Conservation (phyloP, 2,329 filamentous ascomycete species). For the Clonostachys solani region DNA sequence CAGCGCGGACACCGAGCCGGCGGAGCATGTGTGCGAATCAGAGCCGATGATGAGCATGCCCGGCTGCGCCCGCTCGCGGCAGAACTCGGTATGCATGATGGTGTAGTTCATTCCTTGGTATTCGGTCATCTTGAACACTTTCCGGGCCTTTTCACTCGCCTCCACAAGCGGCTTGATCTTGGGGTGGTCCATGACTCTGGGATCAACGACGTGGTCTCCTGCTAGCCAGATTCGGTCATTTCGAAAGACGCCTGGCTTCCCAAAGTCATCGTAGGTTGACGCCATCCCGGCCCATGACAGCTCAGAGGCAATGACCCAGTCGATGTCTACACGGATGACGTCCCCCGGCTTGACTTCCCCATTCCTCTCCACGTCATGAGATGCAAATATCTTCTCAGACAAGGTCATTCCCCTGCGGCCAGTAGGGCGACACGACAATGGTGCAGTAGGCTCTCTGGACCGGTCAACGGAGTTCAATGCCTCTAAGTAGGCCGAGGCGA, state of each 20-base stretch:
- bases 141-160: conserved; percentile 24
- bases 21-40: conserved; percentile 41
- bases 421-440: too few relatives aligned
- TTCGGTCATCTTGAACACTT: conserved; percentile 37
- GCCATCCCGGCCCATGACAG: conserved; percentile 36
- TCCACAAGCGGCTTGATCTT: conserved; percentile 27
- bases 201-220: conserved; percentile 42
- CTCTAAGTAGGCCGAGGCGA: too few relatives aligned
- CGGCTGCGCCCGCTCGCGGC: conserved; percentile 34
- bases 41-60: conserved; percentile 36
- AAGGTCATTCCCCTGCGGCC: too few relatives aligned
- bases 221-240: conserved; percentile 47
- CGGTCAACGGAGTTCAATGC: too few relatives aligned
- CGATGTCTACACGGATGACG: conserved; percentile 32
- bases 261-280: conserved; percentile 29
- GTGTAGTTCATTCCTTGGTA: conserved; percentile 16
- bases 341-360: conserved; percentile 27
- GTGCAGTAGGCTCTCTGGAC: too few relatives aligned
- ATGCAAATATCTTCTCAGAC: too few relatives aligned
- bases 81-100: conserved; percentile 43
- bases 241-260: conserved; percentile 34
- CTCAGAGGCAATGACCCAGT: conserved; percentile 41
- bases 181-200: conserved; percentile 27
- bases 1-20: conserved; percentile 31
- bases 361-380: too few relatives aligned